Evolutionary conservation across 148 eudicot genomes (phyloP), one percentile per base, ranked within the genome.

Genomic region (Vaccinium myrtillus): DNA sequence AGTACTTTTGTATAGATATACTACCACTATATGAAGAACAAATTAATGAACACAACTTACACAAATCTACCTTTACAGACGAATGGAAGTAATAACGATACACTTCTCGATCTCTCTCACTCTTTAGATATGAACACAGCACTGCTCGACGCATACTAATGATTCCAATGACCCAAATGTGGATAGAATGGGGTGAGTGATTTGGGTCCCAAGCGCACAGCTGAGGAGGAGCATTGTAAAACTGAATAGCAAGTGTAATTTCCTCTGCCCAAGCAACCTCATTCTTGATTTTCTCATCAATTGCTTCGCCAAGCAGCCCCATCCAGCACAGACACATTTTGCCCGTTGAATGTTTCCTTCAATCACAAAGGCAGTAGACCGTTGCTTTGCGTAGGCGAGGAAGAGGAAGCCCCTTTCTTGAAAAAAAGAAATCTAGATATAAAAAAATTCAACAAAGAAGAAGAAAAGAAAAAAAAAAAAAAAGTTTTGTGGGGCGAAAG

Each of bases 301-400:
- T 25, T 23, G 36, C 11, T 67, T 27, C 36, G 27, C 3, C 73
- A 67, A 67, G 73, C 73, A 67, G 36, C 36, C 27, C 36, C 73
- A 67, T 67, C 16, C 39, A 36, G 25, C 73, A 27, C 39, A 25
- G 15, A 27, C 73, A 67, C 73, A 25, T 67, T 67, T 25, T n/a
- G n/a, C 27, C 73, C 15, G 11, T 73, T 14, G 39, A 73, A 36
- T 73, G 77, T 43, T 74, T 3, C 25, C 7, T 74, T 16, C 18
- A 4, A 11, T 63, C 69, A 63, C 6, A 18, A 30, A 27, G 74
- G 74, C 74, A 69, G 74, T 27, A 25, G 18, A 69, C 43, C 30
- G 74, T 69, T 69, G 77, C 23, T 74, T 74, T 13, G 78, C 21
- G 54, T 21, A 48, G 50, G 78, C 46, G 54, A 75, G 25, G 78